These are phyloP conservation scores for Beauveria sp. DNA, from an alignment of 2,329 filamentous ascomycete species.

Conservation along the genomic window DNA sequence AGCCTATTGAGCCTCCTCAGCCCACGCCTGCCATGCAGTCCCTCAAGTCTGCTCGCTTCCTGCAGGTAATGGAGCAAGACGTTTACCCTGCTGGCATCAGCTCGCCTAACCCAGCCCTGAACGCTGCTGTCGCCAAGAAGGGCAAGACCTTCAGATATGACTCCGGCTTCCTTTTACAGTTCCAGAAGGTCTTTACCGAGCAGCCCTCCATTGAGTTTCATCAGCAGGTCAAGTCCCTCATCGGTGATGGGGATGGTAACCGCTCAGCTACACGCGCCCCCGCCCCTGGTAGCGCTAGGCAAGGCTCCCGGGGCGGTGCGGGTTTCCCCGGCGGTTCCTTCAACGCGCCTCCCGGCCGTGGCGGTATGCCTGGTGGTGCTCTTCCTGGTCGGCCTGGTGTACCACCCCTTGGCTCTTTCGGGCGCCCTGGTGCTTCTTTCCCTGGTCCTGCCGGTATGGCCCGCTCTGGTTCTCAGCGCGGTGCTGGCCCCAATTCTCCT, in stretches of 20 bases:
- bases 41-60: conserved; percentile 82
- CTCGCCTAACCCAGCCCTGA: conserved; percentile 88
- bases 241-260: conserved; percentile 66
- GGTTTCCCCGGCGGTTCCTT: conserved; percentile 67
- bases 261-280: conserved; percentile 53
- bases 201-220: conserved; percentile 94
- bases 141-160: conserved; percentile 88
- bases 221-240: conserved; percentile 74
- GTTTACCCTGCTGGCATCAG: conserved; percentile 77
- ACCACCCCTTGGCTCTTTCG: conserved; percentile 32
- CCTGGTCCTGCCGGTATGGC: conserved; percentile 56
- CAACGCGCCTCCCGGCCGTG: conserved; percentile 36
- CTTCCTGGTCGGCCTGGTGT: conserved; percentile 51
- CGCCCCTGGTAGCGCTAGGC: conserved; percentile 45
- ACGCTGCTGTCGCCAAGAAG: conserved; percentile 71
- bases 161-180: conserved; percentile 89
- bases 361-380: conserved; percentile 61
- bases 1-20: conserved; percentile 81
- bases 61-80: conserved; percentile 69
- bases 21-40: conserved; percentile 91
- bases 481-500: conserved; percentile 61
- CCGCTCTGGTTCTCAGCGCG: conserved; percentile 54
- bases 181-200: conserved; percentile 93
- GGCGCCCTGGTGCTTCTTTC: conserved; percentile 49
- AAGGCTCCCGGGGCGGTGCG: conserved; percentile 44